Conservation (phyloP, 768 basidiomycete genomes). For the Hemileccinum impolitum region DNA sequence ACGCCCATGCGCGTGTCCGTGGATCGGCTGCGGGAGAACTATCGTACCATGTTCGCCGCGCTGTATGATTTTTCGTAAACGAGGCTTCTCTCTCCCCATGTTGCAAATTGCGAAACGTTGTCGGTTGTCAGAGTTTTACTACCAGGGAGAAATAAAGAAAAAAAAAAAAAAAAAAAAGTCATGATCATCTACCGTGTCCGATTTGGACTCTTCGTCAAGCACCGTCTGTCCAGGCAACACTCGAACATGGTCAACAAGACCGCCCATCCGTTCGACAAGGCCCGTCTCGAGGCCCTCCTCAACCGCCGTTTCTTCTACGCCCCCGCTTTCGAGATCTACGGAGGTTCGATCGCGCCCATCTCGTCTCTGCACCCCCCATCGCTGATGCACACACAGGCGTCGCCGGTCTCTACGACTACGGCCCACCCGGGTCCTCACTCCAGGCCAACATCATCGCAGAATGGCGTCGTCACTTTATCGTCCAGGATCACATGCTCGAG, state of each 20-base stretch:
- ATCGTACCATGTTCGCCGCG: too few relatives aligned
- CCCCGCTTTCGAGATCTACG: slow-evolving; percentile 98
- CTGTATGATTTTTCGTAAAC: too few relatives aligned
- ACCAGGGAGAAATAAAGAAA: too few relatives aligned
- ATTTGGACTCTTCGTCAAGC: too few relatives aligned
- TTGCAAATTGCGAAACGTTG: too few relatives aligned
- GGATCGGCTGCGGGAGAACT: too few relatives aligned
- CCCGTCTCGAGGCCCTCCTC: slow-evolving; percentile 78
- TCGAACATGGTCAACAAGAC: slow-evolving; percentile 64
- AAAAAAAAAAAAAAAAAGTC: too few relatives aligned
- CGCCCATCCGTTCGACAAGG: slow-evolving; percentile 84
- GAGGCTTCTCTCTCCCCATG: too few relatives aligned
- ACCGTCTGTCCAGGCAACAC: slow-evolving; percentile 5
- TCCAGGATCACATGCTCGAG: slow-evolving; percentile 98
- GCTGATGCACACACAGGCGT: slow-evolving; percentile 57
- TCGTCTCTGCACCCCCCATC: background rate
- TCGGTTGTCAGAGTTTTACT: too few relatives aligned
- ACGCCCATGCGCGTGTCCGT: background rate
- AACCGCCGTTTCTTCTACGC: slow-evolving; percentile 96
- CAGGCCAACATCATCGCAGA: slow-evolving; percentile 96
- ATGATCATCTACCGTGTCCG: too few relatives aligned
- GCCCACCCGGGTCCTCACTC: slow-evolving; percentile 91
- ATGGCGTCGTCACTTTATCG: slow-evolving; percentile 98
- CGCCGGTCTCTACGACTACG: slow-evolving; percentile 97
- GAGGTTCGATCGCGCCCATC: slow-evolving; percentile 50